These are phyloP conservation scores for Wallacemonas sp. DNA, from an alignment of 208 protist species.

Conservation along the genomic window DNA sequence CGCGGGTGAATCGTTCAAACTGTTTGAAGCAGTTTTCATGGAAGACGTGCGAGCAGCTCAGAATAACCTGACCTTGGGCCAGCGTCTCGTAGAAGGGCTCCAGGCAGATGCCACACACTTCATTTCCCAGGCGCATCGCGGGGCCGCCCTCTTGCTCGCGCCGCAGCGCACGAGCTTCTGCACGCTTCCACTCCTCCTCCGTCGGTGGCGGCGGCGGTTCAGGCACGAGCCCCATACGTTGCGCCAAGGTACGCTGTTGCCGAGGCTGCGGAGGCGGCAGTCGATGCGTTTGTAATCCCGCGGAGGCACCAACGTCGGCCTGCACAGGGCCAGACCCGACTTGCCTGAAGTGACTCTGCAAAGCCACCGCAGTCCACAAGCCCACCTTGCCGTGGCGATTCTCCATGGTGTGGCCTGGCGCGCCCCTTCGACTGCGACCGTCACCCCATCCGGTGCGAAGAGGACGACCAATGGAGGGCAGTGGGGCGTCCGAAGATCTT, in stretches of 20 bases:
- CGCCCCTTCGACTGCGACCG: no score
- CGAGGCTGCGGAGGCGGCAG: slow-evolving; percentile 33
- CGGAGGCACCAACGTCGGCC: neutral
- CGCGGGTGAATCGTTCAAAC: slow-evolving; percentile 76
- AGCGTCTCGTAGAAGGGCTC: slow-evolving; percentile 59
- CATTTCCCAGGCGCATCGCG: slow-evolving; percentile 9
- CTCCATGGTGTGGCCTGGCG: no score
- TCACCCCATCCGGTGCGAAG: slow-evolving; percentile 32
- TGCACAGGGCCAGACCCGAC: slow-evolving; percentile 27
- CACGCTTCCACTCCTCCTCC: slow-evolving; percentile 64
- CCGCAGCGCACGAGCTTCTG: slow-evolving; percentile 52
- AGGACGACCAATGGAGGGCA: slow-evolving; percentile 43
- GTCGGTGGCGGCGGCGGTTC: slow-evolving; percentile 57
- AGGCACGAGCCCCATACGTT: slow-evolving; percentile 84
- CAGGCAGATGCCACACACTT: slow-evolving; percentile 77
- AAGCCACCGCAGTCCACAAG: slow-evolving; percentile 84
- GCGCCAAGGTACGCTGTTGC: slow-evolving; percentile 65
- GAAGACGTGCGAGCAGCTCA: slow-evolving; percentile 89
- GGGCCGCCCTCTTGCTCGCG: slow-evolving; percentile 26
- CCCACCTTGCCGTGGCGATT: slow-evolving; percentile 63
- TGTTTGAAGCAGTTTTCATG: slow-evolving; percentile 82
- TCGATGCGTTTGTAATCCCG: slow-evolving; percentile 16
- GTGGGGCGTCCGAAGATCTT: no score
- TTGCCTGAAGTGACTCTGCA: slow-evolving; percentile 79
- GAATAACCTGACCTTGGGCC: slow-evolving; percentile 67